Base-by-base conservation (phyloP, 202 grass and related monocot species). In the Panicum hallii region DNA sequence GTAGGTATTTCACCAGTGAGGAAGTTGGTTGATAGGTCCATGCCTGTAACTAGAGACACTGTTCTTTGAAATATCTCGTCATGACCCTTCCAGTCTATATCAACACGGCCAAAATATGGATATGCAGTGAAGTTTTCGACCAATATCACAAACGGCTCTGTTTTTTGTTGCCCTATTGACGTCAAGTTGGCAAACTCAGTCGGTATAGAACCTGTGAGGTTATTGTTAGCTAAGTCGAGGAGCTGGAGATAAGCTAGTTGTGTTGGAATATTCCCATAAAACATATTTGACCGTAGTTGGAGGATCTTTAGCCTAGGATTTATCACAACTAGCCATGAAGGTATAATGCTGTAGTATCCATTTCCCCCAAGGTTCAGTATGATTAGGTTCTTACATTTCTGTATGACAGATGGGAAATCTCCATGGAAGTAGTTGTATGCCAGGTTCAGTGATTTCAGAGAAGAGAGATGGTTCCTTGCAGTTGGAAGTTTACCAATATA, bases 11-110 rank as follows among this genome's bases (percentile, higher is more conserved):
- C 49, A 7, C 63, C 38, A 6, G 26, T 60, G 9, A 87, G 70
- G 64, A 9, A 75, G 52, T 93, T 90, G 19, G 57, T 54, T 52
- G 81, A 66, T 84, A 92, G 63, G 20, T 92, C 87, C 8, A 92
- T 77, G 49, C 40, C 79, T 19, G 30, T 63, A 44, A 89, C 41
- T 3, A 89, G 23, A 13, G 20, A 52, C 44, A 87, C 43, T 40
- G 26, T 61, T 67, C 46, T 60, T 44, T 61, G 63, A 19, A 82
- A 85, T 6, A 32, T 65, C 26, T 72, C 20, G 15, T 73, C 22
- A 0, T 16, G 40, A 1, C 71, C 69, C 75, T 91, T 88, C 89
- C 36, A 38, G 36, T 38, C 3, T 38, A 38, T 38, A 38, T 38
- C 36, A 38, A 38, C 36, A 0, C 36, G 36, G 3, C 36, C 72